phyloP scores from a whole-genome alignment of 2,329 filamentous ascomycete genomes.

The Sclerotinia borealis region DNA sequence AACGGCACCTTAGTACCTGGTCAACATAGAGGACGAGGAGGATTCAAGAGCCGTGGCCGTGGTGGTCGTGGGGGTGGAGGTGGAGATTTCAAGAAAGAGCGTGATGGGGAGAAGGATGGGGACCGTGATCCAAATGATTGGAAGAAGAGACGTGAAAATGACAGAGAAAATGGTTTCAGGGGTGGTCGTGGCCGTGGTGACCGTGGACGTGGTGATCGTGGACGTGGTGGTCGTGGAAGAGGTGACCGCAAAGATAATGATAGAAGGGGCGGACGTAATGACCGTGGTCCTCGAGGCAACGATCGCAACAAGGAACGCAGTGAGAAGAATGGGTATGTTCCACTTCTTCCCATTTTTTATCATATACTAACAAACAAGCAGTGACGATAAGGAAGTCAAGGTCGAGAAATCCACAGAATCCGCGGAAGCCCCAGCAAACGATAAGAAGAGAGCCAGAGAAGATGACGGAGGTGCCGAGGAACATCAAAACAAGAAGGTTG shows the following conservation, averaged over 20 bases:
- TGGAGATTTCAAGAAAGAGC: constrained; percentile 10
- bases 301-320: constrained; percentile 34
- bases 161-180: constrained; percentile 54
- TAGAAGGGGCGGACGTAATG: constrained; percentile 32
- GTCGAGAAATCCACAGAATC: constrained; percentile 19
- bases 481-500: constrained; percentile 56
- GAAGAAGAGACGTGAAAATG: constrained; percentile 57
- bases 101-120: constrained; percentile 22
- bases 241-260: constrained; percentile 28
- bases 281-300: constrained; percentile 35
- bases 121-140: constrained; percentile 50
- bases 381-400: constrained; percentile 18
- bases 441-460: constrained; percentile 33
- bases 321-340: constrained; percentile 29
- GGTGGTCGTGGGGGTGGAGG: constrained; percentile 23
- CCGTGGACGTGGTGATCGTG: constrained; percentile 34
- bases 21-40: constrained; percentile 18
- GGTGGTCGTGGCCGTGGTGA: constrained; percentile 34
- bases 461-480: constrained; percentile 44
- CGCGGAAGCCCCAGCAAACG: neutral
- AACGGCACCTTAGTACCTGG: constrained; percentile 60
- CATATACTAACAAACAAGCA: constrained; percentile 17
- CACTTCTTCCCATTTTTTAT: neutral
- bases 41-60: constrained; percentile 34
- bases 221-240: constrained; percentile 33